Base-by-base conservation (phyloP, 75 land plant genomes). In the Sequoia sempervirens region DNA sequence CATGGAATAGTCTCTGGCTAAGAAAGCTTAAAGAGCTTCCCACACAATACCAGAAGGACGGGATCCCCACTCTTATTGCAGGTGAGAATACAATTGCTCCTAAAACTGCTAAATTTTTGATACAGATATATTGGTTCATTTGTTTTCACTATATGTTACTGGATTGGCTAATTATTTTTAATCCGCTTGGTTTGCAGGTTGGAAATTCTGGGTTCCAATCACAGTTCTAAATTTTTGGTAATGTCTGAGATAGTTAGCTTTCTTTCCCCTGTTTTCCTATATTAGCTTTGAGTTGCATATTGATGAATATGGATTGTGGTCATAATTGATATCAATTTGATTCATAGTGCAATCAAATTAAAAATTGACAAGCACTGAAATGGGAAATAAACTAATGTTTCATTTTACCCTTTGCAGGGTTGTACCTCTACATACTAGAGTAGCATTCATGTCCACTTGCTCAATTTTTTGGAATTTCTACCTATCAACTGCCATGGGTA, bases 401-500 rank as follows among this genome's bases (percentile, higher is more conserved):
- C n/a, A n/a, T n/a, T n/a, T n/a, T n/a, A n/a, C n/a, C n/a, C n/a
- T n/a, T n/a, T n/a, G n/a, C n/a, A n/a, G n/a, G n/a, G n/a, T n/a
- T n/a, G n/a, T n/a, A n/a, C n/a, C n/a, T n/a, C n/a, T n/a, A n/a
- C n/a, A n/a, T n/a, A n/a, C n/a, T 36, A 47, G 96, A 12, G 99
- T 97, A 26, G 94, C 95, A n/a, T 97, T 97, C 87, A 97, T 97
- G 99, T 97, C 99, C 4, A 86, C 89, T 64, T 93, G 95, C 79
- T 91, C 99, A 28, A 90, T 97, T 26, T 97, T 97, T 79, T 97
- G 99, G 99, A 97, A 97, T 79, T 97, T 94, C 73, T 95, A 89
- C 81, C 88, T 97, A 64, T 97, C 99, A 74, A 89, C 92, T 83
- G 90, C 96, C 70, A 85, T 97, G 93, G 80, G 37, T 78, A 78